Evolutionary conservation across 2,329 filamentous ascomycete genomes (phyloP), one percentile per base, ranked within the genome.

Genomic region (Monilinia laxa): DNA sequence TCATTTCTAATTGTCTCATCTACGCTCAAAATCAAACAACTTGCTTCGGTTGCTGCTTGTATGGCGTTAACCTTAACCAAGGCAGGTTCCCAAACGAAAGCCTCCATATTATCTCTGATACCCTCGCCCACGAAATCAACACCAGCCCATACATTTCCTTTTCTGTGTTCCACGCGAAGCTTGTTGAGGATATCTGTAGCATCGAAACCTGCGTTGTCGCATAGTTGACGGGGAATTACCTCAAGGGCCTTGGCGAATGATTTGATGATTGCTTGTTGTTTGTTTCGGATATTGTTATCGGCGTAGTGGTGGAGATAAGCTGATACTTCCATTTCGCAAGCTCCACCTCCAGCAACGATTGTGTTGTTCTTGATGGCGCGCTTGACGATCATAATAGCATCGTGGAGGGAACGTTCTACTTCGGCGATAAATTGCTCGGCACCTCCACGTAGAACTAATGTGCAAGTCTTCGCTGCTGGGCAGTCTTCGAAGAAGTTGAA

Each of bases 351-450:
- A 56, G 93, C 95, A 35, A 99, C 95, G 72, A 99, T 97, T 77
- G 87, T 91, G 76, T 90, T 90, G 84, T 98, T 96, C 82, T 92
- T 92, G 80, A 98, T 92, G 38, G 95, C 92, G 69, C 96, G 93
- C 87, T 98, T 98, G 77, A 99, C 95, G 76, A 99, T 97, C 95
- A 99, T 99, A 80, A 99, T 98, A 74, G 95, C 95, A 76, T 99
- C 95, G 83, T 99, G 95, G 72, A 99, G 86, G 77, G 92, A 97
- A 71, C 95, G 91, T 83, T 99, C 95, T 1, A 97, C 95, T 80
- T 99, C 95, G 67, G 95, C 95, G 75, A 99, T 99, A 81, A 99
- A 99, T 79, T 99, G 95, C 83, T 99, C 95, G 47, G 95, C 95
- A 71, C 95, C 95, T 76, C 95, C 95, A 76, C 95, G 91, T 70